Conservation (phyloP, 129 eudicot genomes). For the Flaveria robusta region DNA sequence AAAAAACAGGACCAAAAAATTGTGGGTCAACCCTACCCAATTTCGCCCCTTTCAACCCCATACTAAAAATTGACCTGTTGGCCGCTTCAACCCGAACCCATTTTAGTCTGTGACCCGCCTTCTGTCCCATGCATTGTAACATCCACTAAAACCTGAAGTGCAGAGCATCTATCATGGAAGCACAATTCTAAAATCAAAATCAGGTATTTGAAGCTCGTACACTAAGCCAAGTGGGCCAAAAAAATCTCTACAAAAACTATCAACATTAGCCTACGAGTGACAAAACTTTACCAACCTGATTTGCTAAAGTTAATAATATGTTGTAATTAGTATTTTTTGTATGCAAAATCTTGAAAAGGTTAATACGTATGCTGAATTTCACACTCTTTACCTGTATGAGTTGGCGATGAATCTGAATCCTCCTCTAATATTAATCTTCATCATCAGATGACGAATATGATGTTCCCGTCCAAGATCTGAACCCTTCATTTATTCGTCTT, state of each 20-base stretch:
- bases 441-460: constrained; percentile 88
- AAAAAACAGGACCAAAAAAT: background rate
- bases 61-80: background rate
- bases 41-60: background rate
- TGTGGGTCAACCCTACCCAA: background rate
- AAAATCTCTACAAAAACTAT: background rate
- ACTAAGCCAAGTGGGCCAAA: background rate
- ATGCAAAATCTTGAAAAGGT: background rate
- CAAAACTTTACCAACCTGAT: background rate
- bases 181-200: background rate
- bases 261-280: background rate
- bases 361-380: background rate
- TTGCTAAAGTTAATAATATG: background rate
- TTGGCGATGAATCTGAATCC: background rate
- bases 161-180: background rate
- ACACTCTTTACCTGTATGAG: constrained; percentile 54
- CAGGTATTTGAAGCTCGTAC: background rate
- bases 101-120: background rate
- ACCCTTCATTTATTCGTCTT: constrained; percentile 83
- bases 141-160: too few species aligned
- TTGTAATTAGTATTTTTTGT: background rate
- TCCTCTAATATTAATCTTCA: constrained; percentile 42
- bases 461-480: constrained; percentile 95
- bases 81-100: background rate
- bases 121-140: background rate